Evolutionary conservation across 495 filamentous ascomycete species (phyloP).

Genomic region (Podospora anserina): DNA sequence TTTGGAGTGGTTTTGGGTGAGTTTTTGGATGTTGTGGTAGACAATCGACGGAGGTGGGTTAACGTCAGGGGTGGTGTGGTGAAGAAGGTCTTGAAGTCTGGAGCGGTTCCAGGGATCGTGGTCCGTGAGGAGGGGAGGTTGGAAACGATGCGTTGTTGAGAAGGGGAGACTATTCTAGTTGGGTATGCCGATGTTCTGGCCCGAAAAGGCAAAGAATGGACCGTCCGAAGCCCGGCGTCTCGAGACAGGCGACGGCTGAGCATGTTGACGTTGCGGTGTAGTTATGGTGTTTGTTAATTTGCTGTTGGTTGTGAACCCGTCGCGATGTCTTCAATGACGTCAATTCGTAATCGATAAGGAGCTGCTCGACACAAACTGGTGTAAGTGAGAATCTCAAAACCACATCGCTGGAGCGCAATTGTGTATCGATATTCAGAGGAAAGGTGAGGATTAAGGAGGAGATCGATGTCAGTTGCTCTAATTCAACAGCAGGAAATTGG

Average conservation of each 20-base stretch:
- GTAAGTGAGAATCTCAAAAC: neutral
- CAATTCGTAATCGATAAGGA: neutral
- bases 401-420: neutral
- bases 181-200: slow-evolving; percentile 3
- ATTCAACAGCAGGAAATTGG: neutral
- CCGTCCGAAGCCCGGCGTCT: slow-evolving; percentile 9
- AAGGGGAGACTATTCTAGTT: neutral
- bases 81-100: slow-evolving; percentile 10
- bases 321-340: neutral
- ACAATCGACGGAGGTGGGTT: slow-evolving; percentile 36
- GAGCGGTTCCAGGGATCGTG: neutral
- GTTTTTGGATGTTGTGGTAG: slow-evolving; percentile 29
- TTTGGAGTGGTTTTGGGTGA: slow-evolving; percentile 28
- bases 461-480: neutral
- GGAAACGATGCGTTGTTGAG: neutral
- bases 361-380: slow-evolving; percentile 2
- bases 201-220: neutral
- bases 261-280: slow-evolving; percentile 7
- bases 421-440: neutral
- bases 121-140: slow-evolving; percentile 6
- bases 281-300: neutral
- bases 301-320: neutral
- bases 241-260: slow-evolving; percentile 15
- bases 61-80: neutral
- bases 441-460: neutral